These are phyloP conservation scores for Teunomyces panamensis DNA, from an alignment of 805 yeast species.

Conservation along the genomic window DNA sequence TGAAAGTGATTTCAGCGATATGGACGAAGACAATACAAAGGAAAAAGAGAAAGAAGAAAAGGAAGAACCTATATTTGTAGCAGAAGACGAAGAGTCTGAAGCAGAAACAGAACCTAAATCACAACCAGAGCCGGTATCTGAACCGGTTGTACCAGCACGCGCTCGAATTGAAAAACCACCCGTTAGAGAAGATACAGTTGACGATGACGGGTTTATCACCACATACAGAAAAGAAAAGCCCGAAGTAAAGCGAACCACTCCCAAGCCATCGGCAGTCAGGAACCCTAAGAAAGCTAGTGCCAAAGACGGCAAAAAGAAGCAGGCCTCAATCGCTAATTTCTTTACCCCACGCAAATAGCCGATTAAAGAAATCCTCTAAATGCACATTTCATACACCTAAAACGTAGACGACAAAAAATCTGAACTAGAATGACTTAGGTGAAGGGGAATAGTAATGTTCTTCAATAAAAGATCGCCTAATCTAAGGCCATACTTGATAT, in stretches of 20 bases:
- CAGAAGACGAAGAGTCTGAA: constrained; percentile 8
- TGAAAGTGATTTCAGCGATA: constrained; percentile 14
- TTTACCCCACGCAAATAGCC: constrained; percentile 35
- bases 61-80: constrained; percentile 5
- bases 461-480: too few species aligned
- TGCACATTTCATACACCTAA: background rate
- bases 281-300: constrained; percentile 7
- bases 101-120: background rate
- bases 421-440: too few species aligned
- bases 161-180: background rate
- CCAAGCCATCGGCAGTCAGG: constrained; percentile 9
- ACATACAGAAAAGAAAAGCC: constrained; percentile 28
- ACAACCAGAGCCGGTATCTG: background rate
- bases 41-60: background rate
- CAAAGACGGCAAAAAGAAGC: constrained; percentile 28
- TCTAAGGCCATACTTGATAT: too few species aligned
- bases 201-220: constrained; percentile 52
- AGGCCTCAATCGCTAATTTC: constrained; percentile 47
- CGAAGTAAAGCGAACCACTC: constrained; percentile 11
- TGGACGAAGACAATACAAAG: constrained; percentile 4
- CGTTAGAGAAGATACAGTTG: constrained; percentile 20
- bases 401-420: too few species aligned
- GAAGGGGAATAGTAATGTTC: too few species aligned
- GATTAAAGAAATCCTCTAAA: background rate
- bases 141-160: background rate